A percentile compares a stretch with the other conserved stretches of the same genome.
phyloP scores from a whole-genome alignment of 306 rosid species.

The Cercis canadensis region DNA sequence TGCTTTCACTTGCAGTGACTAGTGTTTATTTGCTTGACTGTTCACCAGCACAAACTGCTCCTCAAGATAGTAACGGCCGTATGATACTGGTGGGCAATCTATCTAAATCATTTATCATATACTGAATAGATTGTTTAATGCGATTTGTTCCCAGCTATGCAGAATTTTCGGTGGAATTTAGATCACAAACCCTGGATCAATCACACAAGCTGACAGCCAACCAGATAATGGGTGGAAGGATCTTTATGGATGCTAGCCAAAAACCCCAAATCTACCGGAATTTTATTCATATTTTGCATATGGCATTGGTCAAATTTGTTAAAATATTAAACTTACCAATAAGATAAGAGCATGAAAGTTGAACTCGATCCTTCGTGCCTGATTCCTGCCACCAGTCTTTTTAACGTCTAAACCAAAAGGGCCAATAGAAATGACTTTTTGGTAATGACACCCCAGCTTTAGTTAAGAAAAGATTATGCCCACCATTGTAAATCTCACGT shows the following conservation, averaged over 20 bases:
- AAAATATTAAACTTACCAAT: not conserved
- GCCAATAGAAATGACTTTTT: slow-evolving; percentile 3
- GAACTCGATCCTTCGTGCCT: too few species aligned
- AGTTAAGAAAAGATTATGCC: not conserved
- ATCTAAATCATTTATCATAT: not conserved
- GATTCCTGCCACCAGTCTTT: not conserved
- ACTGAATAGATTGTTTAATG: slow-evolving; percentile 12
- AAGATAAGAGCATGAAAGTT: not conserved
- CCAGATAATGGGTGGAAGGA: not conserved
- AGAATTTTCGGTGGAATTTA: not conserved
- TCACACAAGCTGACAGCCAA: slow-evolving; percentile 4
- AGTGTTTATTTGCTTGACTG: not conserved
- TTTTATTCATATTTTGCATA: not conserved
- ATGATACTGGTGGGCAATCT: slow-evolving; percentile 8
- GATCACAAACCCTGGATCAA: not conserved
- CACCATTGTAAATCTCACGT: not conserved
- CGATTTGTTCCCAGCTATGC: slow-evolving; percentile 10
- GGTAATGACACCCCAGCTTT: slow-evolving; percentile 13
- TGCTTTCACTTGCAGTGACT: slow-evolving; percentile 28
- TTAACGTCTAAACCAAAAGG: not conserved
- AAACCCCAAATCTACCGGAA: not conserved
- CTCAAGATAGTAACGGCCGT: slow-evolving; percentile 20
- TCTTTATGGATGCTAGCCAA: slow-evolving; percentile 8
- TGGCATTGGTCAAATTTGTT: not conserved
- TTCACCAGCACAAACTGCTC: slow-evolving; percentile 19